Percentiles rank a stretch among this genome's conserved stretches.
Conservation (phyloP, 106 monocot species). For the Acorus gramineus region DNA sequence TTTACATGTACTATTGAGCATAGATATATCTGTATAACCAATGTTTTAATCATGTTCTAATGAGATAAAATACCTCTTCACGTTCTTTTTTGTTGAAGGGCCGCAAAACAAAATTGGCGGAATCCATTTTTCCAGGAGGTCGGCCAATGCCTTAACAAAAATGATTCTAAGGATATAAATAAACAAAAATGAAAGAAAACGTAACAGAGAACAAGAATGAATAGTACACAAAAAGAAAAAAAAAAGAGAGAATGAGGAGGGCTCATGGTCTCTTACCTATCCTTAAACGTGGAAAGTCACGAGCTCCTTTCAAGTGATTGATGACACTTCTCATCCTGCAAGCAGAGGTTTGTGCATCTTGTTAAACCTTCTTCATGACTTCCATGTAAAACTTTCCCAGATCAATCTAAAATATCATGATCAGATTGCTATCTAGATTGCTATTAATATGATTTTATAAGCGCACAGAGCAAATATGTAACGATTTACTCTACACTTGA, state of each 20-base stretch:
- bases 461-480: too few species aligned
- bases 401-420: too few species aligned
- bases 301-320: slow-evolving; percentile 67
- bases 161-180: background rate
- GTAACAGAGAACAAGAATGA: background rate
- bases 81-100: slow-evolving; percentile 71
- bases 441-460: too few species aligned
- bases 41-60: background rate
- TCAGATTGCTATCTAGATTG: too few species aligned
- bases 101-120: slow-evolving; percentile 66
- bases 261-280: slow-evolving; percentile 39
- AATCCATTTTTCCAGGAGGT: slow-evolving; percentile 84
- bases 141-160: slow-evolving; percentile 71
- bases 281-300: slow-evolving; percentile 85
- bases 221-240: background rate
- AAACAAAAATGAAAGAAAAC: background rate
- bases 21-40: too few species aligned
- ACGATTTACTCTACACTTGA: too few species aligned
- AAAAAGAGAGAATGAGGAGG: background rate
- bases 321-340: slow-evolving; percentile 93
- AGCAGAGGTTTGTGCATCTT: background rate
- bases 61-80: slow-evolving; percentile 54
- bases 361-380: too few species aligned
- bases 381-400: too few species aligned
- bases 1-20: too few species aligned